Percentiles rank a stretch among this genome's conserved stretches.
Evolutionary conservation across 2,329 filamentous ascomycete genomes (phyloP).

Genomic region (Hypoxylon rubiginosum): DNA sequence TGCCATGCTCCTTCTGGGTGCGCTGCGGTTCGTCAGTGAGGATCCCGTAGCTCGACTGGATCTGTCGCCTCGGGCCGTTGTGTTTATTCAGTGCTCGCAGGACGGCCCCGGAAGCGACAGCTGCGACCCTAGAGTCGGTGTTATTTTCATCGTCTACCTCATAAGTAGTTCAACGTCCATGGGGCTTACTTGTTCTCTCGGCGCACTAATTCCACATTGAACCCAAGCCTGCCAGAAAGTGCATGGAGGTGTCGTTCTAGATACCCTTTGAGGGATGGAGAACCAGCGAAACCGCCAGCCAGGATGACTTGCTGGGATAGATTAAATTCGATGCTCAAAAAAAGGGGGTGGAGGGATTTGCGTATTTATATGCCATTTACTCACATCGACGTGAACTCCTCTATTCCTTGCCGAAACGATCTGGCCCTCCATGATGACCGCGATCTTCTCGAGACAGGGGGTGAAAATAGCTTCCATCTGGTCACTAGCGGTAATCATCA

Average conservation of each 20-base stretch:
- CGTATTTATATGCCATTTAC: background rate
- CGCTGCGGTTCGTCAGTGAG: conserved; percentile 33
- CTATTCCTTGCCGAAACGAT: conserved; percentile 5
- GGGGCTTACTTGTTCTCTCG: background rate
- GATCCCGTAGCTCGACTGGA: conserved; percentile 50
- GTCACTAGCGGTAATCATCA: conserved; percentile 6
- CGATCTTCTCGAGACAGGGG: conserved; percentile 24
- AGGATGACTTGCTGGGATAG: conserved; percentile 50
- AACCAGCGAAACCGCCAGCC: conserved; percentile 52
- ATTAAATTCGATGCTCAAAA: conserved; percentile 20
- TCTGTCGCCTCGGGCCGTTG: conserved; percentile 45
- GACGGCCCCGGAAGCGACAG: conserved; percentile 51
- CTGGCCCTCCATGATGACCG: conserved; percentile 18
- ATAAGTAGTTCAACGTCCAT: background rate
- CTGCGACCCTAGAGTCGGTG: conserved; percentile 39
- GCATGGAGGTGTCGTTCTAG: conserved; percentile 33
- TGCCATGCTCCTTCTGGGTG: background rate
- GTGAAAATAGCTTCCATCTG: conserved; percentile 35
- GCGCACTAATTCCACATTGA: background rate
- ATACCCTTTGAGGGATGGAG: conserved; percentile 44
- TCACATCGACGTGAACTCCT: background rate
- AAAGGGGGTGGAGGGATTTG: background rate
- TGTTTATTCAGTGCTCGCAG: conserved; percentile 50
- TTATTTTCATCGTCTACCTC: background rate
- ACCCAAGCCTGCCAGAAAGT: background rate